Base-by-base conservation (phyloP, 441 rosid species). In the Kokia cookei region DNA sequence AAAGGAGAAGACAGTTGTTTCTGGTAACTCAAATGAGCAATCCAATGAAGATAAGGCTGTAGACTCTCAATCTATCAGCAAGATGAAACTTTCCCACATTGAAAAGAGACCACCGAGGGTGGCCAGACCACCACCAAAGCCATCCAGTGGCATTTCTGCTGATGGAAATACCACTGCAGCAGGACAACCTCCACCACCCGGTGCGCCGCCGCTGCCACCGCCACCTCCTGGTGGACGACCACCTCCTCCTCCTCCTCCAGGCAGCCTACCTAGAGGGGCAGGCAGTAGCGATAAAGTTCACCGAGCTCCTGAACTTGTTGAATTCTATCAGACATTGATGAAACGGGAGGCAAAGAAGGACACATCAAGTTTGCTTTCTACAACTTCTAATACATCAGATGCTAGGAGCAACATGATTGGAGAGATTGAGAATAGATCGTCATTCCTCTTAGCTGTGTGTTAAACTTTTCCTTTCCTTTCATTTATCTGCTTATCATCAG, bases 371-470 rank as follows among this genome's bases (percentile, higher is more conserved):
- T 82, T 94, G 75, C 76, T 86, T 84, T 82, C 92, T 77, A 81
- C 98, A 67, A 69, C 89, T 73, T 83, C 93, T 48, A 91, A 87
- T 75, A 78, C 82, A 65, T 79, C 93, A 27, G 88, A 85, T 84
- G 97, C 97, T 78, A 87, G 96, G 87, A 93, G 83, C 87, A 91
- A 86, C 80, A 93, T 96, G 98, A 93, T 93, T 65, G 99, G 97
- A 37, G 99, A 93, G 82, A 96, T 93, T 45, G 97, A 88, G 80
- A 93, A 93, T 72, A 87, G 94, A 85, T 96, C 99, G 69, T 80
- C 99, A 2, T 96, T 96, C 96, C 95, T 96, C 77, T 77, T 93
- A 79, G 97, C 98, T 24, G 99, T 93, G 82, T 67, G 89, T 79
- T 77, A 55, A 62, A 32, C 2, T 76, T 75, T 54, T 32, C 71